Evolutionary conservation across 495 filamentous ascomycete species (phyloP).

Genomic region (Immersiella caudata): DNA sequence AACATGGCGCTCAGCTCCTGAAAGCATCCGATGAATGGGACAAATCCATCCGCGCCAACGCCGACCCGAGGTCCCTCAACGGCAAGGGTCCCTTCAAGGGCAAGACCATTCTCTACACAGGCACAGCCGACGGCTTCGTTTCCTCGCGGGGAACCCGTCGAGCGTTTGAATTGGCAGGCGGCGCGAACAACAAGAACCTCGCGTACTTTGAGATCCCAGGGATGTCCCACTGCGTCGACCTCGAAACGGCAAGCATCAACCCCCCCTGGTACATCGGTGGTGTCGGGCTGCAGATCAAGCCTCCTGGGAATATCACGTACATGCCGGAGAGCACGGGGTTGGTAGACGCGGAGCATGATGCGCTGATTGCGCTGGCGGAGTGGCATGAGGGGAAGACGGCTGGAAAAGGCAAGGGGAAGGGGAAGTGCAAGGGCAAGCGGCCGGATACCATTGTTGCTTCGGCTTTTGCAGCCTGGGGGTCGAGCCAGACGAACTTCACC

Average conservation of each 20-base stretch:
- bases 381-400: neutral
- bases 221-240: slow-evolving; percentile 4
- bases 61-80: neutral
- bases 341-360: slow-evolving; percentile 1
- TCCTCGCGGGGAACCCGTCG: neutral
- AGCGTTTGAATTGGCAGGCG: neutral
- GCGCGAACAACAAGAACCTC: slow-evolving; percentile 3
- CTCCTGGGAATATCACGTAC: neutral
- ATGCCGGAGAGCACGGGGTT: neutral
- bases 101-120: slow-evolving; percentile 9
- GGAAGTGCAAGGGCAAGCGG: neutral
- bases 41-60: neutral
- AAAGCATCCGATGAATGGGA: neutral
- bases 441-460: neutral
- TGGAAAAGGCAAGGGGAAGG: neutral
- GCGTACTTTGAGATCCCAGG: slow-evolving; percentile 7
- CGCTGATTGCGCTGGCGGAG: neutral
- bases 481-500: neutral
- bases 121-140: slow-evolving; percentile 4
- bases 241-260: neutral
- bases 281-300: neutral
- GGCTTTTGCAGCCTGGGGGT: neutral
- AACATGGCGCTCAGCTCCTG: neutral
- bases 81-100: neutral
- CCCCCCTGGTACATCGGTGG: slow-evolving; percentile 12